Conservation (phyloP, 2,329 filamentous ascomycete species). For the Cladophialophora carrionii region DNA sequence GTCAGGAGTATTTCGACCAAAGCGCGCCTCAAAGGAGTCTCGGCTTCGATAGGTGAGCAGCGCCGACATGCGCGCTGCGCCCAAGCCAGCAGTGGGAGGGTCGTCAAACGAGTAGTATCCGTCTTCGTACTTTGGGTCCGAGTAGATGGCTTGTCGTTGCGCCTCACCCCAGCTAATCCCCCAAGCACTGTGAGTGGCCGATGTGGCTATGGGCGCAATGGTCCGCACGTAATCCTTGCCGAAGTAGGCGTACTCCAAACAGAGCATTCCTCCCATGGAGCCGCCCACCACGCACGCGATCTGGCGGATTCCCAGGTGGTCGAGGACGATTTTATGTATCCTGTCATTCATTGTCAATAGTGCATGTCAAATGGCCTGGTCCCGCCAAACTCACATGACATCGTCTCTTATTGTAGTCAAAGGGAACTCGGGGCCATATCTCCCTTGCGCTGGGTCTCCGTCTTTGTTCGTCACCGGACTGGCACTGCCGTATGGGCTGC, state of each 20-base stretch:
- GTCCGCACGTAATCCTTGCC: conserved; percentile 65
- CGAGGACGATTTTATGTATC: conserved; percentile 59
- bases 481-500: conserved; percentile 60
- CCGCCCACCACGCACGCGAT: conserved; percentile 60
- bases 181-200: conserved; percentile 61
- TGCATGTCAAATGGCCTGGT: not conserved
- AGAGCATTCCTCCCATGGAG: conserved; percentile 63
- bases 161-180: conserved; percentile 64
- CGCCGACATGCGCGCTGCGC: conserved; percentile 94
- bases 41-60: conserved; percentile 93
- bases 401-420: conserved; percentile 94
- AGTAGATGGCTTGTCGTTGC: conserved; percentile 76
- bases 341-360: conserved; percentile 40
- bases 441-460: conserved; percentile 71
- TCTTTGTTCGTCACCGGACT: conserved; percentile 75
- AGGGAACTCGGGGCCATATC: conserved; percentile 94
- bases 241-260: conserved; percentile 66
- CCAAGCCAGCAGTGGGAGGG: conserved; percentile 81
- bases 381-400: conserved; percentile 69
- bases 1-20: conserved; percentile 90
- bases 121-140: conserved; percentile 96
- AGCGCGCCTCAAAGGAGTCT: conserved; percentile 94
- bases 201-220: conserved; percentile 61
- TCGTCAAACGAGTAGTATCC: conserved; percentile 90
- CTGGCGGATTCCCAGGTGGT: conserved; percentile 57